Evolutionary conservation across 2,329 filamentous ascomycete species (phyloP).

Genomic region (Drechslerella coelobrocha): DNA sequence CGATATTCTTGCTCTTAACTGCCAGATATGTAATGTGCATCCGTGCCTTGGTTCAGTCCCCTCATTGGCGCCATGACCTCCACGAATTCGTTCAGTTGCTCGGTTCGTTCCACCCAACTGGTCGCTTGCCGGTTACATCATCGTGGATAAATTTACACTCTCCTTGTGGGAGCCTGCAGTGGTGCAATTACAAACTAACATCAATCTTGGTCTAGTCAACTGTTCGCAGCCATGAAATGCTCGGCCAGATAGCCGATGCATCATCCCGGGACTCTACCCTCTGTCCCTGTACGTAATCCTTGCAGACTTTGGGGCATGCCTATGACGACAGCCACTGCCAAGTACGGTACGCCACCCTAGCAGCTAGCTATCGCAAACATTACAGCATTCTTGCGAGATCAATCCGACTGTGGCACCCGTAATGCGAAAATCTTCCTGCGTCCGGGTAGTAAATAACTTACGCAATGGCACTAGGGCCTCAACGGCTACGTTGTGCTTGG

Average conservation of each 20-base stretch:
- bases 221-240: not conserved
- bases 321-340: slow-evolving; percentile 1
- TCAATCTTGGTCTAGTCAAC: not conserved
- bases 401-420: too few species aligned
- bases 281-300: not conserved
- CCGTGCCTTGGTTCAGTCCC: not conserved
- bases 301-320: not conserved
- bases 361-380: too few species aligned
- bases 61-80: not conserved
- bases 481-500: too few species aligned
- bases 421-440: too few species aligned
- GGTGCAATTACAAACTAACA: not conserved
- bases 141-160: not conserved
- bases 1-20: not conserved
- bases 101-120: not conserved
- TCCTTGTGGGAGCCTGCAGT: not conserved
- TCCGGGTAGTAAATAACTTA: too few species aligned
- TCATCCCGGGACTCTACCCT: not conserved
- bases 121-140: slow-evolving; percentile 2
- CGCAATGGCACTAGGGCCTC: too few species aligned
- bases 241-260: not conserved
- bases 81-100: not conserved
- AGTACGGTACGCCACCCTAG: too few species aligned
- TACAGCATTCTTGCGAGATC: too few species aligned
- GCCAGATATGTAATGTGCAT: slow-evolving; percentile 2